Evolutionary conservation across 345 rosid species (phyloP).

Genomic region (Limnanthes douglasii): DNA sequence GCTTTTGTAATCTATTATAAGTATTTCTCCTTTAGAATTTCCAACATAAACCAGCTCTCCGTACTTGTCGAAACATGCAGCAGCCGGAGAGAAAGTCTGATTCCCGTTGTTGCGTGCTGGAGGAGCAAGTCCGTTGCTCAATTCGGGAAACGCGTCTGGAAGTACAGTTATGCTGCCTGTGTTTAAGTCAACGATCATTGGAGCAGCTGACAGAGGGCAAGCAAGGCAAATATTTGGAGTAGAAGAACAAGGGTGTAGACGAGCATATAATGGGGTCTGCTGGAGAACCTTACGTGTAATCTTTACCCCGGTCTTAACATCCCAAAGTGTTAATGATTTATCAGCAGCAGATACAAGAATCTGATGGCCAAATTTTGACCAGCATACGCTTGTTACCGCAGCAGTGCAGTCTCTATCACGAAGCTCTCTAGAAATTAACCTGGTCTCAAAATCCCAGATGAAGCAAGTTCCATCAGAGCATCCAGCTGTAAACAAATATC

Average conservation of each 20-base stretch:
- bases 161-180: conserved; percentile 54
- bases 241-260: conserved; percentile 77
- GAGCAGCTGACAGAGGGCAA: conserved; percentile 94
- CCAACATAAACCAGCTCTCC: conserved; percentile 96
- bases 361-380: conserved; percentile 90
- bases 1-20: conserved; percentile 60
- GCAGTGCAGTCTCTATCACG: conserved; percentile 59
- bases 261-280: conserved; percentile 77
- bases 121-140: conserved; percentile 37
- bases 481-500: conserved; percentile 46
- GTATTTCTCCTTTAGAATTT: conserved; percentile 91
- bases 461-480: conserved; percentile 89
- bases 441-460: conserved; percentile 97
- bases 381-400: conserved; percentile 83
- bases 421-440: conserved; percentile 88
- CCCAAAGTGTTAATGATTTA: conserved; percentile 89
- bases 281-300: conserved; percentile 46
- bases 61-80: conserved; percentile 87
- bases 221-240: conserved; percentile 67
- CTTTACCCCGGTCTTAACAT: conserved; percentile 59
- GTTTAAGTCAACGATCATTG: conserved; percentile 65
- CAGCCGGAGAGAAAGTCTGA: conserved; percentile 62
- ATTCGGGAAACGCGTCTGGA: conserved; percentile 50
- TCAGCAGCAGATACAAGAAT: conserved; percentile 94
- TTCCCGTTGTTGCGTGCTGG: conserved; percentile 54